These are phyloP conservation scores for Beauveria varroae DNA, from an alignment of 2,329 filamentous ascomycete species.

Conservation along the genomic window DNA sequence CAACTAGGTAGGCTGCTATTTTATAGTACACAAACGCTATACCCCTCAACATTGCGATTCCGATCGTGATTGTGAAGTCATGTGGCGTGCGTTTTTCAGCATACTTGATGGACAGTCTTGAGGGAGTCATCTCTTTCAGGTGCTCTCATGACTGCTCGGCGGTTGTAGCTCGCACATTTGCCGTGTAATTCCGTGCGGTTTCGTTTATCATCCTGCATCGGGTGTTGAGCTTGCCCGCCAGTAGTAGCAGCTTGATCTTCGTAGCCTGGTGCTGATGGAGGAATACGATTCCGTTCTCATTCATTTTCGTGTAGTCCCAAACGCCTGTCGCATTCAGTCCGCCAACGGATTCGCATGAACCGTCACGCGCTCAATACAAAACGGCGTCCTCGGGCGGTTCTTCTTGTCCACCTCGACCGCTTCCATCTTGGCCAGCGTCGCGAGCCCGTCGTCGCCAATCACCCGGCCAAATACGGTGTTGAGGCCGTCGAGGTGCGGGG, in stretches of 20 bases:
- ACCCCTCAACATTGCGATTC: neutral
- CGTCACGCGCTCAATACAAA: constrained; percentile 61
- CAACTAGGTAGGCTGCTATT: neutral
- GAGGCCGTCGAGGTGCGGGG: constrained; percentile 72
- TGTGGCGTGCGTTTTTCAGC: too few relatives aligned
- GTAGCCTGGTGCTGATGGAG: neutral
- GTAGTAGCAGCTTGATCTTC: neutral
- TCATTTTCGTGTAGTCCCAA: neutral
- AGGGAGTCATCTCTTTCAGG: neutral
- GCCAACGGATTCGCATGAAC: constrained; percentile 77
- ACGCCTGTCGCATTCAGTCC: constrained; percentile 26
- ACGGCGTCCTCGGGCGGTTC: constrained; percentile 59
- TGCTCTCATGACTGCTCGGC: neutral
- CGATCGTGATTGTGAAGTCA: neutral
- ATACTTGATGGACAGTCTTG: too few relatives aligned
- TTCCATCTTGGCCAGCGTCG: constrained; percentile 65
- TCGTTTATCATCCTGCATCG: neutral
- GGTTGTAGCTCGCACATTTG: neutral
- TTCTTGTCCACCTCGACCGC: constrained; percentile 69
- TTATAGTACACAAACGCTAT: neutral
- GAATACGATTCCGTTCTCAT: neutral
- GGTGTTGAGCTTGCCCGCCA: neutral
- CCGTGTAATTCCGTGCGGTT: neutral
- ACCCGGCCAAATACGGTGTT: constrained; percentile 80
- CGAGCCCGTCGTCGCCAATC: constrained; percentile 55